Evolutionary conservation across 176 grass and related monocot species (phyloP), one percentile per base, ranked within the genome.

Genomic region (Aegilops tauschii): DNA sequence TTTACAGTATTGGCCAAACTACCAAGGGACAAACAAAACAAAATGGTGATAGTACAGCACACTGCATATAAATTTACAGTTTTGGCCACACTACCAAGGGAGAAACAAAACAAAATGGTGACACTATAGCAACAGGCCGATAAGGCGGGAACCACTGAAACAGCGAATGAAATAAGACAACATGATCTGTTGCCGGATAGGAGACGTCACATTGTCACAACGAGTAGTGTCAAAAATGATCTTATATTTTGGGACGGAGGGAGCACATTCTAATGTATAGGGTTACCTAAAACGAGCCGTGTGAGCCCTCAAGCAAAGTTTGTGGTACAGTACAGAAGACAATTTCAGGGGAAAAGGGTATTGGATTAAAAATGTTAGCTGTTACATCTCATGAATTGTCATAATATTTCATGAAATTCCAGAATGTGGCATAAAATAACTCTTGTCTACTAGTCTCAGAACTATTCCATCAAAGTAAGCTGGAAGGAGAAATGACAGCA

Each of bases 391-490:
- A 84, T 36, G 61, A 61, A 35, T 78, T 77, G 47, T 73, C 49
- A 31, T 49, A 45, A 42, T 20, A 47, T 37, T 74, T 96, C 86
- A 96, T 56, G 56, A 83, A 44, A 84, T 27, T 45, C 86, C 76
- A 42, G 78, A 52, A 85, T 92, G 84, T 35, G 90, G 89, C 54
- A 88, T 79, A 45, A 94, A 91, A 70, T 75, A 70, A 88, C 64
- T 88, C 76, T 81, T 73, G 61, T 93, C 90, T 8, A 84, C 83
- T 25, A 87, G 54, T 83, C 87, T 93, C 87, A 99, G 78, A 80
- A 96, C 79, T 65, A 99, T 65, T 39, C 90, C 94, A 58, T 99
- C 92, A 81, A 96, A 82, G 77, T 99, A 93, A 35, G 85, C 42
- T 72, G 97, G 94, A 78, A 99, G 94, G 32, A 99, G 92, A 72